Conservation (phyloP, 78 protist genomes). For the Pelomyxa schiedti region DNA sequence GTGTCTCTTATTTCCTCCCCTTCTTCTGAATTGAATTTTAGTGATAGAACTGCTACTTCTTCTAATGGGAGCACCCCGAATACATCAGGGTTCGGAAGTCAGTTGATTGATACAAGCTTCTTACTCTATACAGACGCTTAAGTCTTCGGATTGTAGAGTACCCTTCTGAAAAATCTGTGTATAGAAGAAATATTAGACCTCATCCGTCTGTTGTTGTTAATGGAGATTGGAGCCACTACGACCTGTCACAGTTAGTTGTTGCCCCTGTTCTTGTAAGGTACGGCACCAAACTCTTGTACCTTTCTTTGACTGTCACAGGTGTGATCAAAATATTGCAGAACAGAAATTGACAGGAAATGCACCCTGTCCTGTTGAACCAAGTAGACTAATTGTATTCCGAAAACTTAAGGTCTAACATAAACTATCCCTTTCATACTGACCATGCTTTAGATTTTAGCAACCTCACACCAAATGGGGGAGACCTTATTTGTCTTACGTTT, state of each 20-base stretch:
- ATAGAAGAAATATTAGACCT: conserved; percentile 53
- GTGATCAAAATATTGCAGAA: conserved; percentile 22
- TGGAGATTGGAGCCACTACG: conserved; percentile 17
- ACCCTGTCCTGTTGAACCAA: conserved; percentile 8
- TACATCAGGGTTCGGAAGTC: no score
- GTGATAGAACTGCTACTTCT: no score
- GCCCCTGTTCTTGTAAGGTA: neutral
- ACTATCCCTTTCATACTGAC: neutral
- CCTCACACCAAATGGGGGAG: conserved; percentile 58
- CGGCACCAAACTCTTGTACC: neutral
- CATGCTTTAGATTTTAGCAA: conserved; percentile 13
- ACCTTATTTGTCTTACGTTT: conserved; percentile 52
- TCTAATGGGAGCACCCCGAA: no score
- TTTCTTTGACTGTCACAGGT: no score
- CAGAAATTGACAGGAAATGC: conserved; percentile 34
- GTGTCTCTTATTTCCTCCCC: no score
- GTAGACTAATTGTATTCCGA: conserved; percentile 28
- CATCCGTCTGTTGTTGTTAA: conserved; percentile 44
- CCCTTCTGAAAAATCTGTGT: conserved; percentile 58
- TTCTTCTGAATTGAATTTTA: no score
- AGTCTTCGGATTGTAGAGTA: conserved; percentile 48
- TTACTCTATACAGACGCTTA: conserved; percentile 8
- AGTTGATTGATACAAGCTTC: no score
- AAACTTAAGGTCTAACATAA: conserved; percentile 37
- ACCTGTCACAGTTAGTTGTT: neutral